Percentiles rank a stretch among this genome's conserved stretches.
Evolutionary conservation across 2,329 filamentous ascomycete genomes (phyloP).

Genomic region (Arthrobotrys pseudoclavata): DNA sequence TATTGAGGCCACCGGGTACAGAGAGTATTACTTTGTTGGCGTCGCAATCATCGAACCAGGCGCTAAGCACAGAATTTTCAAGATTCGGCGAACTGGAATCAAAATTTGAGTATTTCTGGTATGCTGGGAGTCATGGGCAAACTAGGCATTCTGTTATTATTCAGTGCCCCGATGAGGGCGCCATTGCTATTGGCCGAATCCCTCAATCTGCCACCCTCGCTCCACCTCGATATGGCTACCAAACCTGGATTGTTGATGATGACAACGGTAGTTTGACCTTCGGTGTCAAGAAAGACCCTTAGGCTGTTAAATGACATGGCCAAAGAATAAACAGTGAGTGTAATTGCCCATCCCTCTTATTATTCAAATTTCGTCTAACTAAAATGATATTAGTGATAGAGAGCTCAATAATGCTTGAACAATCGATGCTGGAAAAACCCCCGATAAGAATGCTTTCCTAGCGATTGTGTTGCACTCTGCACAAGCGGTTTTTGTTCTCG

Average conservation of each 20-base stretch:
- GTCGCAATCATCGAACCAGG: neutral
- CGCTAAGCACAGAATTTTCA: neutral
- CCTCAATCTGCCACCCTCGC: neutral
- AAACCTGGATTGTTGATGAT: too few species aligned
- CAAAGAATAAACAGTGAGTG: neutral
- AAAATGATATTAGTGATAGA: neutral
- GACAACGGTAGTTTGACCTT: too few species aligned
- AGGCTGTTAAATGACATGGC: too few species aligned
- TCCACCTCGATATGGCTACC: too few species aligned
- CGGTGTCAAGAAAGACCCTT: too few species aligned
- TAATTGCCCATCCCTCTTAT: neutral
- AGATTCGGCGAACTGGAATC: neutral
- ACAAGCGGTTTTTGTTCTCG: neutral
- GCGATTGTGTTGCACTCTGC: neutral
- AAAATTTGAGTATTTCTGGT: neutral
- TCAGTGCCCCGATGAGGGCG: neutral
- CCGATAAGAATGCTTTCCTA: slow-evolving; percentile 8
- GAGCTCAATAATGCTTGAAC: neutral
- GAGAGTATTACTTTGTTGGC: neutral
- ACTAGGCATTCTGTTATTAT: neutral
- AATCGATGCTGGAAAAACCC: neutral
- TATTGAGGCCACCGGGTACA: neutral
- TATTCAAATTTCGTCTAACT: neutral
- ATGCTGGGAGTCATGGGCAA: neutral
- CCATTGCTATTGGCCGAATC: neutral